Conservation (phyloP, 768 basidiomycete species). For the Boletus reticulatus region DNA sequence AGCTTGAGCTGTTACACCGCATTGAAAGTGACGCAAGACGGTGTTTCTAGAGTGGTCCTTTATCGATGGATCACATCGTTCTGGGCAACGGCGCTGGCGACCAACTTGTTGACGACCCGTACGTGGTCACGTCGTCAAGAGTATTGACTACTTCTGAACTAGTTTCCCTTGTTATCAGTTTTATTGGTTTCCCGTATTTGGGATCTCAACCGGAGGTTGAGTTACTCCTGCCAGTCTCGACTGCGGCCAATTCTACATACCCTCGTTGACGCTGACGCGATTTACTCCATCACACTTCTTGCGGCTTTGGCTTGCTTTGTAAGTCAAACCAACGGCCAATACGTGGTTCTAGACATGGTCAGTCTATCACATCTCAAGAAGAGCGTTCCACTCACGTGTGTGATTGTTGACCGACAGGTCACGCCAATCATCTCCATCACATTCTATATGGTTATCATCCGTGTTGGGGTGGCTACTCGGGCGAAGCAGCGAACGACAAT, state of each 20-base stretch:
- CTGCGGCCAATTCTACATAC: background rate
- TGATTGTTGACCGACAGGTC: background rate
- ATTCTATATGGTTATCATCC: background rate
- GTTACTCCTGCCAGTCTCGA: background rate
- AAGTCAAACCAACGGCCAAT: background rate
- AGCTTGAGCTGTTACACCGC: constrained; percentile 3
- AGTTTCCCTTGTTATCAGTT: background rate
- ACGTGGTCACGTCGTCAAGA: background rate
- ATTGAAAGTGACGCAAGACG: background rate
- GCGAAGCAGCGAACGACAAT: background rate
- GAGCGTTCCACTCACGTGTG: background rate
- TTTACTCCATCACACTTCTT: background rate
- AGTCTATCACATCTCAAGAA: background rate
- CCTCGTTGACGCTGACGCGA: background rate
- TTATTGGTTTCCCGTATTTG: background rate
- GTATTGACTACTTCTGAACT: background rate
- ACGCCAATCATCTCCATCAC: background rate
- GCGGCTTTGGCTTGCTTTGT: background rate
- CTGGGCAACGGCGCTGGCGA: constrained; percentile 10
- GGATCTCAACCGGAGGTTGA: background rate
- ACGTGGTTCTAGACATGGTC: background rate
- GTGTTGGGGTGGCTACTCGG: background rate
- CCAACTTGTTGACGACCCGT: constrained; percentile 32
- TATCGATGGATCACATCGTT: constrained; percentile 34
- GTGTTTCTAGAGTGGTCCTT: constrained; percentile 1